phyloP scores from a whole-genome alignment of 2,329 filamentous ascomycete species.

The Ilyonectria robusta region DNA sequence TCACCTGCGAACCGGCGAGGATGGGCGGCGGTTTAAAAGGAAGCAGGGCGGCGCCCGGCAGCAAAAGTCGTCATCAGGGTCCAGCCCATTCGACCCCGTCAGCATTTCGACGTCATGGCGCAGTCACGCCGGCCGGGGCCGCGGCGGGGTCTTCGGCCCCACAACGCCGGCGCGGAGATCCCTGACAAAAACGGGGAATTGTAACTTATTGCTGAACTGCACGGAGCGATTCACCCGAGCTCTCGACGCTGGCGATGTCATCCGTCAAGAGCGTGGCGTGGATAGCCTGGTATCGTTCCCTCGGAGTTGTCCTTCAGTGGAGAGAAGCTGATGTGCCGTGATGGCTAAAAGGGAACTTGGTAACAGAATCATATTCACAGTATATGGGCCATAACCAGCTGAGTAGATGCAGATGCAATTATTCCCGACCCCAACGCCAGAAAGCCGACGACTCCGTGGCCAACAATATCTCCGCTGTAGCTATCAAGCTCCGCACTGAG shows the following conservation, averaged over 20 bases:
- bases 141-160: neutral
- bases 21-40: neutral
- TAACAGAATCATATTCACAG: neutral
- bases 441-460: neutral
- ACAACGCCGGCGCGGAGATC: neutral
- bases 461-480: neutral
- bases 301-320: neutral
- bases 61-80: neutral
- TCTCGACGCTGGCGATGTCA: neutral
- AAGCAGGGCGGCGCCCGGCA: neutral
- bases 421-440: neutral
- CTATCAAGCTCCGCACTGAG: neutral
- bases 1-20: too few relatives aligned
- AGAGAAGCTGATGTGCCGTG: neutral
- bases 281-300: neutral
- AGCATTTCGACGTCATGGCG: constrained; percentile 24
- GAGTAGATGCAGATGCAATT: neutral
- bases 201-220: too few relatives aligned
- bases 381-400: too few relatives aligned
- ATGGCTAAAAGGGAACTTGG: neutral
- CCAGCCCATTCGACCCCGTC: neutral
- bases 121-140: constrained; percentile 13
- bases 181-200: neutral
- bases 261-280: too few relatives aligned
- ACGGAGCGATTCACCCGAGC: neutral